Percentiles rank a stretch among this genome's conserved stretches.
These are phyloP conservation scores for Coniochaeta prunicola DNA, from an alignment of 2,329 filamentous ascomycete species.

Conservation along the genomic window DNA sequence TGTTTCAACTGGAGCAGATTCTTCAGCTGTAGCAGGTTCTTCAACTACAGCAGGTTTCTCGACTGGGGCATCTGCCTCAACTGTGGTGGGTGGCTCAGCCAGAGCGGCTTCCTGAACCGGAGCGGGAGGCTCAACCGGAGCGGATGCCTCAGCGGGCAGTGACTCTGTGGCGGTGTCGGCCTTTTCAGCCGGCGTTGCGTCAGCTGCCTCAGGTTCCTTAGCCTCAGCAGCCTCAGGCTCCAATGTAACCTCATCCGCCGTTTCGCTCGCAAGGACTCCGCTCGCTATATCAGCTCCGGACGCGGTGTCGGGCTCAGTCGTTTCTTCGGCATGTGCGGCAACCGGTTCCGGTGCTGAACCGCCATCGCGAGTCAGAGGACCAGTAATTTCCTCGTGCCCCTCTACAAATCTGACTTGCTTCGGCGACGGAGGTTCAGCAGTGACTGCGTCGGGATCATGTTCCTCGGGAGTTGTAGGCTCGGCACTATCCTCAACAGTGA, in stretches of 20 bases:
- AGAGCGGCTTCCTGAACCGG: background rate
- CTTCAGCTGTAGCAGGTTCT: conserved; percentile 4
- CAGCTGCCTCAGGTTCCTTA: background rate
- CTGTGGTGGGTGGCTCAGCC: background rate
- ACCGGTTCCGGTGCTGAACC: background rate
- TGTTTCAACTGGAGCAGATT: conserved; percentile 4
- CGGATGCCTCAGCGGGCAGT: conserved; percentile 2
- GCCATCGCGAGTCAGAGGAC: background rate
- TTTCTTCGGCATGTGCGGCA: background rate
- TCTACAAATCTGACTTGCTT: background rate
- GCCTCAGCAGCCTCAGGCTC: conserved; percentile 3
- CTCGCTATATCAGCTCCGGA: background rate
- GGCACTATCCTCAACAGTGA: background rate
- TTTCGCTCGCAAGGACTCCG: background rate
- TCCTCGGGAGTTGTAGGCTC: background rate
- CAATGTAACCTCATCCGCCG: background rate
- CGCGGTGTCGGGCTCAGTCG: background rate
- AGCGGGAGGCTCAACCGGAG: background rate
- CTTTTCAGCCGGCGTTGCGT: background rate
- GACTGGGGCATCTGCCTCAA: conserved; percentile 4
- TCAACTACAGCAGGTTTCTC: conserved; percentile 4
- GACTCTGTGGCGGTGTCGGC: too few relatives aligned
- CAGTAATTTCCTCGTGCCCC: background rate
- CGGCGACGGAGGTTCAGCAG: background rate
- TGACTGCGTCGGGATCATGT: background rate